A percentile compares a stretch with the other conserved stretches of the same genome.
These are phyloP conservation scores for Taphrina flavorubra DNA, from an alignment of 1,139 yeast species.

Conservation along the genomic window DNA sequence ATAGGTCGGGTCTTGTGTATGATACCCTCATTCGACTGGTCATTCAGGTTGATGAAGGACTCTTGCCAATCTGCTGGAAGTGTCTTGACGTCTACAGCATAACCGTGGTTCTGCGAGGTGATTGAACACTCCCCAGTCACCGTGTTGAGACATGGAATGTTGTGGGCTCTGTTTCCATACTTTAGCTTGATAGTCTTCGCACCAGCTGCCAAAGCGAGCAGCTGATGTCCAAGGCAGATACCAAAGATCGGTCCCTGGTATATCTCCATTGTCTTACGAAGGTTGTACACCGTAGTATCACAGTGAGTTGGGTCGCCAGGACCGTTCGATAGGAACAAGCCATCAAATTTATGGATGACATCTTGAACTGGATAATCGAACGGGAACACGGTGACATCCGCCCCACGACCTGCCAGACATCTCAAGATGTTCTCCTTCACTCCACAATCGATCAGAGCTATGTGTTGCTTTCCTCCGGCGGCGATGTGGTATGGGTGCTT, in stretches of 20 bases:
- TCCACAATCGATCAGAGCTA: conserved; percentile 96
- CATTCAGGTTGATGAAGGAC: conserved; percentile 89
- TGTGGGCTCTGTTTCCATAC: conserved; percentile 98
- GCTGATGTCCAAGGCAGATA: conserved; percentile 95
- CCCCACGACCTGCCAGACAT: conserved; percentile 92
- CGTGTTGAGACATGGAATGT: conserved; percentile 91
- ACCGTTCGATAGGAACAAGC: conserved; percentile 92
- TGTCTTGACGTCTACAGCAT: conserved; percentile 86
- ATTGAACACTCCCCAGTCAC: conserved; percentile 92
- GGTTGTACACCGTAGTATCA: conserved; percentile 73
- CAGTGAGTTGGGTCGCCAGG: conserved; percentile 99
- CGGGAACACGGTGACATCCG: conserved; percentile 94
- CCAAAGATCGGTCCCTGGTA: conserved; percentile 90
- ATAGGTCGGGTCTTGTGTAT: conserved; percentile 83
- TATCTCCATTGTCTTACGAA: conserved; percentile 72
- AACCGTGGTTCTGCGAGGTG: conserved; percentile 98
- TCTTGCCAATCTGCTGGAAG: conserved; percentile 79
- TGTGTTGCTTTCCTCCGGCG: conserved; percentile 64
- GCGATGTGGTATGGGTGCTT: conserved; percentile 90
- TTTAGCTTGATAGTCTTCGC: conserved; percentile 88
- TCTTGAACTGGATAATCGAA: conserved; percentile 91
- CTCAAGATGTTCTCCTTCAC: conserved; percentile 96
- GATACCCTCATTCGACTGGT: conserved; percentile 97
- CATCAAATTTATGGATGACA: conserved; percentile 90
- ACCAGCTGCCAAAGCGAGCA: conserved; percentile 91